A percentile compares a stretch with the other conserved stretches of the same genome.
Conservation (phyloP, 176 grass and related monocot species). For the Dactylis glomerata region DNA sequence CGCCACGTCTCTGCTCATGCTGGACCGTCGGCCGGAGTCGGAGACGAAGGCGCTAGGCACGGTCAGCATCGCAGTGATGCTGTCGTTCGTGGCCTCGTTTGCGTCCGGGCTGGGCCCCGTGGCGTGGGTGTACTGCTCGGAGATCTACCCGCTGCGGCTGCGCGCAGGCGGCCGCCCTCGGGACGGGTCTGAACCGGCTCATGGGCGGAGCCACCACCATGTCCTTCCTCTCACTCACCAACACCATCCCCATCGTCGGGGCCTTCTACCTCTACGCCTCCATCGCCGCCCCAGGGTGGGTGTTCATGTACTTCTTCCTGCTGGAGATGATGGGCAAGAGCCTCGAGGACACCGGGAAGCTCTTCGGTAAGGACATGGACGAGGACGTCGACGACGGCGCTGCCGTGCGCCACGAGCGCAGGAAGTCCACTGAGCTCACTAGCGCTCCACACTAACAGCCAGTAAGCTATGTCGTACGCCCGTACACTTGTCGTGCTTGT, state of each 20-base stretch:
- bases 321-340: slow-evolving; percentile 78
- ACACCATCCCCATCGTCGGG: slow-evolving; percentile 66
- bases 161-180: slow-evolving; percentile 68
- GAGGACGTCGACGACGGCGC: slow-evolving; percentile 15
- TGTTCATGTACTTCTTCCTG: slow-evolving; percentile 82
- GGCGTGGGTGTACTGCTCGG: too few relatives aligned
- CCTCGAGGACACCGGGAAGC: slow-evolving; percentile 78
- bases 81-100: slow-evolving; percentile 76
- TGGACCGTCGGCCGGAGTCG: too few relatives aligned
- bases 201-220: slow-evolving; percentile 79
- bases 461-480: neutral
- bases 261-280: too few relatives aligned
- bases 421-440: slow-evolving; percentile 27
- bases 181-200: slow-evolving; percentile 68
- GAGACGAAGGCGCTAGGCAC: slow-evolving; percentile 43
- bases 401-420: neutral
- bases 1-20: too few relatives aligned
- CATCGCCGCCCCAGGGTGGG: slow-evolving; percentile 50
- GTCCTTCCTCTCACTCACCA: slow-evolving; percentile 78
- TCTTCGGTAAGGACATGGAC: slow-evolving; percentile 60
- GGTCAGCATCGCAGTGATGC: slow-evolving; percentile 60
- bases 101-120: too few relatives aligned
- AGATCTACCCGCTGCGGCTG: too few relatives aligned
- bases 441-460: neutral
- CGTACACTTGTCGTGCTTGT: neutral